phyloP scores from a whole-genome alignment of 2,329 filamentous ascomycete genomes.

The Huntiella decipiens region DNA sequence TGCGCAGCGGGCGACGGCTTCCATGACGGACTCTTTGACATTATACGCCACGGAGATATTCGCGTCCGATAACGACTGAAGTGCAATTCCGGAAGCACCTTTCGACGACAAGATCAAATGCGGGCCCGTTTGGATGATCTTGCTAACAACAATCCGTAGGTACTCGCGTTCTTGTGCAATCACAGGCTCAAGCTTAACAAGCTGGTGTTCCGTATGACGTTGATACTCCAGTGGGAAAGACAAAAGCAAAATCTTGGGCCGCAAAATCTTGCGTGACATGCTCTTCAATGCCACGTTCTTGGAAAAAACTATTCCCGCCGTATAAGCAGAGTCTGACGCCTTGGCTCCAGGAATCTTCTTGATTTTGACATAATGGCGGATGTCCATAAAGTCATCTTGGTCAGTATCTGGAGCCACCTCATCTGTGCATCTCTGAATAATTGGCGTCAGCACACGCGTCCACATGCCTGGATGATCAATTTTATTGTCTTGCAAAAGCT shows the following conservation, averaged over 20 bases:
- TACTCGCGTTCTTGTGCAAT: conserved; percentile 95
- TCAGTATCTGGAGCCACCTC: conserved; percentile 89
- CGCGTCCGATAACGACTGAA: conserved; percentile 72
- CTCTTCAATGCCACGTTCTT: conserved; percentile 94
- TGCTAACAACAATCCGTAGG: conserved; percentile 72
- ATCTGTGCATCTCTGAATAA: conserved; percentile 76
- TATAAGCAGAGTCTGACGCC: conserved; percentile 84
- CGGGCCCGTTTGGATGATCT: conserved; percentile 71
- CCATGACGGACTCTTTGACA: conserved; percentile 87
- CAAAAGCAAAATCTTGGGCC: conserved; percentile 77
- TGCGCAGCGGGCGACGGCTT: conserved; percentile 81
- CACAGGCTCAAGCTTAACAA: conserved; percentile 94
- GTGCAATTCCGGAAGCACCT: conserved; percentile 74
- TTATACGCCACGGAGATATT: conserved; percentile 91
- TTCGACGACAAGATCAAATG: conserved; percentile 82
- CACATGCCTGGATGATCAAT: conserved; percentile 59
- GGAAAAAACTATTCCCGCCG: conserved; percentile 90
- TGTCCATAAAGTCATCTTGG: conserved; percentile 85
- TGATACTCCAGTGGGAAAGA: conserved; percentile 95
- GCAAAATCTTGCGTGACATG: conserved; percentile 72
- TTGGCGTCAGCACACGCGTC: conserved; percentile 80
- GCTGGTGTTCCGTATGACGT: conserved; percentile 63
- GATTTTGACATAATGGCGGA: conserved; percentile 89
- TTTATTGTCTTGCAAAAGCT: conserved; percentile 59
- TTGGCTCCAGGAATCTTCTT: conserved; percentile 88